Percentiles rank a stretch among this genome's conserved stretches.
These are phyloP conservation scores for Phytopythium helicoides DNA, from an alignment of 352 stramenopile species.

Conservation along the genomic window DNA sequence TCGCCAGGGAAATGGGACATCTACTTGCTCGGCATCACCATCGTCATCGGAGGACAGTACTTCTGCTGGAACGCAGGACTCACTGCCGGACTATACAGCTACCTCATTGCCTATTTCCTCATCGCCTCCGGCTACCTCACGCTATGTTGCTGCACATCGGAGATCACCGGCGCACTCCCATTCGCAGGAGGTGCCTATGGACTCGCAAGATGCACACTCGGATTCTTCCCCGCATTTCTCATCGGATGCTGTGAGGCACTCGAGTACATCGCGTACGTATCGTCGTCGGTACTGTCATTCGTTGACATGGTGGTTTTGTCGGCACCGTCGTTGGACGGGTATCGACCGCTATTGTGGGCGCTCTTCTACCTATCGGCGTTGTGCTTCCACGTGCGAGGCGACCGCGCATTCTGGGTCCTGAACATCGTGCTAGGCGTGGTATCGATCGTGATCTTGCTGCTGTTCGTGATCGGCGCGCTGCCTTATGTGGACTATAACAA, in stretches of 20 bases:
- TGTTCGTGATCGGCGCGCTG: conserved; percentile 15
- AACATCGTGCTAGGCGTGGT: conserved; percentile 17
- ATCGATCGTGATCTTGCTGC: conserved; percentile 9
- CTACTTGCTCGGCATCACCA: conserved; percentile 30
- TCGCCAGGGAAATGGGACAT: conserved; percentile 31
- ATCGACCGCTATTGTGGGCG: conserved; percentile 7
- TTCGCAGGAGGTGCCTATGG: conserved; percentile 35
- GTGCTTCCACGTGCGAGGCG: conserved; percentile 12
- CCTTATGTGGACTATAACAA: conserved; percentile 6
- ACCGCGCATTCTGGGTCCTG: conserved; percentile 21
- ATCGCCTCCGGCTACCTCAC: conserved; percentile 28
- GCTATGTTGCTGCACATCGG: conserved; percentile 26
- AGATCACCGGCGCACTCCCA: no score
- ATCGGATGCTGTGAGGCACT: no score
- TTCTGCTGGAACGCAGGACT: conserved; percentile 39
- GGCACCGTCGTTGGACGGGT: background rate
- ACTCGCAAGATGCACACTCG: conserved; percentile 28
- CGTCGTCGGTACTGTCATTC: conserved; percentile 12
- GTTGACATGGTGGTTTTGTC: background rate
- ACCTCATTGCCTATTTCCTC: conserved; percentile 21
- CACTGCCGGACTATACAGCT: conserved; percentile 26
- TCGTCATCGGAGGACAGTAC: conserved; percentile 43
- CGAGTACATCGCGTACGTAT: conserved; percentile 46
- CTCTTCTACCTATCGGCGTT: conserved; percentile 16
- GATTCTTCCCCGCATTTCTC: conserved; percentile 35